phyloP scores from a whole-genome alignment of 139 green algal species.

The Edaphochlamys debaryana region DNA sequence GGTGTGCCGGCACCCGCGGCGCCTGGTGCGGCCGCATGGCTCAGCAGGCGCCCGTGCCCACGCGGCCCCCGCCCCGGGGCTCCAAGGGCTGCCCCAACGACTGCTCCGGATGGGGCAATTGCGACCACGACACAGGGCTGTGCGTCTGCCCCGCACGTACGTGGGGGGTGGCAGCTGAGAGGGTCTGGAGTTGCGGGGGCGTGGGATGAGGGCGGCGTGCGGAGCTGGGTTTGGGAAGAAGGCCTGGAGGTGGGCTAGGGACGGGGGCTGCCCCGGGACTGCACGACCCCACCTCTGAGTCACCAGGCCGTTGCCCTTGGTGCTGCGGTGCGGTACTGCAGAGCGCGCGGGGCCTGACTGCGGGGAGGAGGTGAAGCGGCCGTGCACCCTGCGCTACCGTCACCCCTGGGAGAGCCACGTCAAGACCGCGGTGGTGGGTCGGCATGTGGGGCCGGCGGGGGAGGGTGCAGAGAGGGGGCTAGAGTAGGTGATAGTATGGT shows the following conservation, averaged over 20 bases:
- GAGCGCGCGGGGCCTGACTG: conserved; percentile 16
- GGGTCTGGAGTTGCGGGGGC: not conserved
- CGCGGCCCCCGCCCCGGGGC: conserved; percentile 3
- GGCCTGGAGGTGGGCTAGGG: not conserved
- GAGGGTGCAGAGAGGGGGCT: not conserved
- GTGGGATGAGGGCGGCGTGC: not conserved
- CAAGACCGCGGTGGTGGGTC: not conserved
- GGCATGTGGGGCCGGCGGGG: too few relatives aligned
- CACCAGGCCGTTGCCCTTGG: too few relatives aligned
- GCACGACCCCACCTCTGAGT: too few relatives aligned
- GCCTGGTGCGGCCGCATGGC: conserved; percentile 11
- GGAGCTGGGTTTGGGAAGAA: not conserved
- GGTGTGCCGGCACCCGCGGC: conserved; percentile 1
- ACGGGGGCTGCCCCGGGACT: not conserved
- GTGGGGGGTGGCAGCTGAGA: not conserved
- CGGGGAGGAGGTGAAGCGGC: conserved; percentile 19
- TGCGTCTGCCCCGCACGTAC: conserved; percentile 59
- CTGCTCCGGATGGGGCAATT: conserved; percentile 62
- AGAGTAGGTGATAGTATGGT: not conserved
- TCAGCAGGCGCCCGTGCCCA: not conserved
- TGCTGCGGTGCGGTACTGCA: not conserved
- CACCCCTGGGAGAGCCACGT: not conserved
- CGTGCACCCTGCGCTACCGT: conserved; percentile 14
- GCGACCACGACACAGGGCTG: conserved; percentile 58
- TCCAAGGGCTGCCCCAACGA: conserved; percentile 36